Evolutionary conservation across 345 rosid species (phyloP), one percentile per base, ranked within the genome.

Genomic region (Populus deltoides): DNA sequence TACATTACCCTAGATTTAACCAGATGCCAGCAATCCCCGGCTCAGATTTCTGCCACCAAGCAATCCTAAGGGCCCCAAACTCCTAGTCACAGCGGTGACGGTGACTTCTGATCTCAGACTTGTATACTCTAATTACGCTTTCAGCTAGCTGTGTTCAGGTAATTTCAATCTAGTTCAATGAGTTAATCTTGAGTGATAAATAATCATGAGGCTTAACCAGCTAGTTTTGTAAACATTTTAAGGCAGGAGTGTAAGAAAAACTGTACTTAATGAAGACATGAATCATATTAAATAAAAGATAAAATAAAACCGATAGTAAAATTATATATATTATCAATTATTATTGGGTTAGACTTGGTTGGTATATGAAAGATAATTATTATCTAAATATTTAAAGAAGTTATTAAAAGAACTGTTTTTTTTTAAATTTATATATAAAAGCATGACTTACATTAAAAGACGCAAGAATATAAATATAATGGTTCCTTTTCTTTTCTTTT

Each of bases 271-370:
- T 33, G 36, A 33, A 33, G 36, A 33, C 36, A 33, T 33, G 36
- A 33, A 33, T 33, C 36, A 33, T 33, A 33, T 33, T 33, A 4
- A 4, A 33, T 33, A 4, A 33, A 31, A 31, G 33, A 31, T 31
- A 2, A 3, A 31, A 31, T 31, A 31, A 31, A 31, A 31, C 0
- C 3, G 0, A 2, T 3, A 0, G 0, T 31, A 2, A 31, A 2
- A 31, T 31, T 31, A 31, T 31, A 31, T 31, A 31, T 31, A 31
- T 31, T 31, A 0, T 2, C n/a, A n/a, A n/a, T 31, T 0, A 3
- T 31, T 31, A 31, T 31, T 31, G 33, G 27, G 27, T 27, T 27
- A 27, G 27, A 25, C 1, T 25, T 25, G 27, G 27, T 1, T 25
- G 1, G 27, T 25, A 25, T 25, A 25, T 25, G 1, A 25, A 25